Evolutionary conservation across 176 grass and related monocot genomes (phyloP).

Genomic region (Thalia dealbata): DNA sequence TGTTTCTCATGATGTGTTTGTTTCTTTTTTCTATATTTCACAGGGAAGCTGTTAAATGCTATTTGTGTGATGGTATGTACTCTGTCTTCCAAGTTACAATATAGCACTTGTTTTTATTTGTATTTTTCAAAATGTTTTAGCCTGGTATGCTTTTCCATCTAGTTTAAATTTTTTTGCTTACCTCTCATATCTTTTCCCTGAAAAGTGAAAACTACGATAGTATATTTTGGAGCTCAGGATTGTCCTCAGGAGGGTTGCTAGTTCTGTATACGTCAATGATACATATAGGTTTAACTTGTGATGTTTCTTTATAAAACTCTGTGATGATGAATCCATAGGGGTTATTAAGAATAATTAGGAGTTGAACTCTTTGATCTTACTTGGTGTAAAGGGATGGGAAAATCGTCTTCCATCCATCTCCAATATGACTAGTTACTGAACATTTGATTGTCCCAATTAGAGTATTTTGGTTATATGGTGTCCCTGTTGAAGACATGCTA

Average conservation of each 20-base stretch:
- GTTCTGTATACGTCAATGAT: not conserved
- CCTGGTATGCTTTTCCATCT: no score
- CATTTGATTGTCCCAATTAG: no score
- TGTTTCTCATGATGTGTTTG: not conserved
- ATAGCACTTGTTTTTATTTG: not conserved
- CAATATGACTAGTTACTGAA: not conserved
- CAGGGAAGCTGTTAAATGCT: slow-evolving; percentile 89
- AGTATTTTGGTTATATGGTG: no score
- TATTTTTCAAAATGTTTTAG: no score
- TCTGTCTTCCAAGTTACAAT: slow-evolving; percentile 11
- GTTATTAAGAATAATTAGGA: not conserved
- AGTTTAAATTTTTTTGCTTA: no score
- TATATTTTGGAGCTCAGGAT: not conserved
- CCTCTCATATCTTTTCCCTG: not conserved
- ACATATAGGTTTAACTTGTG: not conserved
- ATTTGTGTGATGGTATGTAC: slow-evolving; percentile 71
- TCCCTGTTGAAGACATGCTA: not conserved
- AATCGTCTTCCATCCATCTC: not conserved
- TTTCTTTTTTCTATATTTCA: slow-evolving; percentile 19
- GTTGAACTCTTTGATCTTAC: not conserved
- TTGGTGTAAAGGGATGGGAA: not conserved
- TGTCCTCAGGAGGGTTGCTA: not conserved
- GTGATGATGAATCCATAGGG: not conserved
- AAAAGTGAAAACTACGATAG: no score
- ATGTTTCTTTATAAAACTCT: not conserved